Evolutionary conservation across 2,329 filamentous ascomycete genomes (phyloP), one percentile per base, ranked within the genome.

Genomic region (Setomelanomma holmii): DNA sequence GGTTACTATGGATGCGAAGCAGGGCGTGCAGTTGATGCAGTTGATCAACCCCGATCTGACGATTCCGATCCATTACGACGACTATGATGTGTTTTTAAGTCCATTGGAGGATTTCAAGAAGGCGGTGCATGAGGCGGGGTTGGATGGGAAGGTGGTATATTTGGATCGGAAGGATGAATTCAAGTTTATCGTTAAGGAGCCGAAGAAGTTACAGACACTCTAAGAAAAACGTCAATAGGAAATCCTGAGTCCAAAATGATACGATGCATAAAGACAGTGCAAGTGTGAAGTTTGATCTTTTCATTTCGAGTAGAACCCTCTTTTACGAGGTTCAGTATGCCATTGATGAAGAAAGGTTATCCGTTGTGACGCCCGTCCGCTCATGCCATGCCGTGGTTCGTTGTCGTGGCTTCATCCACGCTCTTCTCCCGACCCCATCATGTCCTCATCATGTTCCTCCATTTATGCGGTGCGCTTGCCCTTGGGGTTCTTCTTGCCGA

Each of bases 1-100:
- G 86, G 83, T 88, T 2, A 89, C 86, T 0, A 89, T 89, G 86
- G 86, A 89, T 67, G 86, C 82, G 19, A 77, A 80, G 63, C 83
- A 88, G 68, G 86, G 86, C 0, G 59, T 89, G 22, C 73, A 86
- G 71, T 67, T 89, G 55, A 82, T 89, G 67, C 74, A 78, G 59
- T 59, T 88, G 51, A 80, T 89, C 24, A 74, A 84, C 23, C 84
- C 86, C 16, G 82, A 86, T 20, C 49, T 88, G 43, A 87, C 84
- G 5, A 83, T 89, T 39, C 85, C 86, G 3, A 63, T 69, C 4
- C 57, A 66, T 44, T 67, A 67, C 23, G 61, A 68, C 55, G 65
- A 74, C 36, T 89, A 89, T 59, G 80, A 84, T 56, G 83, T 86
- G 2, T 85, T 89, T 60, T 53, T 84, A 47, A 84, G 81, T 16